A percentile compares a stretch with the other conserved stretches of the same genome.
These are phyloP conservation scores for Zygnema cylindricum DNA, from an alignment of 139 green algal species.

Conservation along the genomic window DNA sequence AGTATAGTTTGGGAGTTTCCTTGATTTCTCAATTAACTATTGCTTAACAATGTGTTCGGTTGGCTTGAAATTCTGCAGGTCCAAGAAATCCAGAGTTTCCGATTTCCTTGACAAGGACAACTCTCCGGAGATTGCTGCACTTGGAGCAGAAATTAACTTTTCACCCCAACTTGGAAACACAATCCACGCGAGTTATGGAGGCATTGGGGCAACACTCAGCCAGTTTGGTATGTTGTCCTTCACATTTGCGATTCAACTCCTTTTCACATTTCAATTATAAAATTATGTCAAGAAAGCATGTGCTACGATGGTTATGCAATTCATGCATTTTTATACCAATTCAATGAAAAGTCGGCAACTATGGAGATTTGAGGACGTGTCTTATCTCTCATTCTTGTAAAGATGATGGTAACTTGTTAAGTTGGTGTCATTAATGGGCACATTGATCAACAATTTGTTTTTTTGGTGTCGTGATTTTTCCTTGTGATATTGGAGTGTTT, in stretches of 20 bases:
- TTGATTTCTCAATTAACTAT: not conserved
- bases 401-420: not conserved
- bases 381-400: too few relatives aligned
- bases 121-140: not conserved
- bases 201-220: not conserved
- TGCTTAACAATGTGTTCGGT: not conserved
- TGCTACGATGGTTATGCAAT: too few relatives aligned
- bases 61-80: not conserved
- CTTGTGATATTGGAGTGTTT: too few relatives aligned
- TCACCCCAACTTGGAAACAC: not conserved
- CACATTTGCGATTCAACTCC: not conserved
- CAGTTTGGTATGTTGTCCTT: not conserved
- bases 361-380: too few relatives aligned
- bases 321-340: too few relatives aligned
- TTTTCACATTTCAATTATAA: too few relatives aligned
- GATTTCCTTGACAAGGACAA: not conserved
- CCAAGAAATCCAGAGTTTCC: not conserved
- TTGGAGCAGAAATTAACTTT: not conserved
- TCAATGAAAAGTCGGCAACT: too few relatives aligned
- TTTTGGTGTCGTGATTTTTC: too few relatives aligned
- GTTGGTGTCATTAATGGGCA: not conserved
- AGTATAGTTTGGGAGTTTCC: not conserved
- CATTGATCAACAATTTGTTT: not conserved
- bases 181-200: not conserved
- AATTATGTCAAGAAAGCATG: too few relatives aligned